Percentiles rank a stretch among this genome's conserved stretches.
Evolutionary conservation across 345 rosid genomes (phyloP).

Genomic region (Aethionema arabicum): DNA sequence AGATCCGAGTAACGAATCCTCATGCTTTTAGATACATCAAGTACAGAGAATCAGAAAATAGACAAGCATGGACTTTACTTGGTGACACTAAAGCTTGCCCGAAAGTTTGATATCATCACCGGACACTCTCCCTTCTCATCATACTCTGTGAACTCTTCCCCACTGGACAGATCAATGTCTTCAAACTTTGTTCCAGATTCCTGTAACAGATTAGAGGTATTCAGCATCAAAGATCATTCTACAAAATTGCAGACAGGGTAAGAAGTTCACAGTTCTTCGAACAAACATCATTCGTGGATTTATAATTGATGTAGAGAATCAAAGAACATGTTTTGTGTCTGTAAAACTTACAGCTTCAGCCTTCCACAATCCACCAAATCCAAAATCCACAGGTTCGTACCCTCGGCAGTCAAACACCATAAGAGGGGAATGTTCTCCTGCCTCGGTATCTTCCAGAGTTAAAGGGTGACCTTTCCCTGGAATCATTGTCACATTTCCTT

Average conservation of each 20-base stretch:
- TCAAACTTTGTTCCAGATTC: constrained; percentile 63
- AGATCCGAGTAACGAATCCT: constrained; percentile 15
- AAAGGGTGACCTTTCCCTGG: constrained; percentile 67
- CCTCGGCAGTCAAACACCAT: constrained; percentile 90
- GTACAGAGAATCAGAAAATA: constrained; percentile 1
- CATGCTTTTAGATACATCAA: constrained; percentile 34
- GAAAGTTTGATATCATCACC: constrained; percentile 80
- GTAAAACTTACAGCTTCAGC: constrained; percentile 74
- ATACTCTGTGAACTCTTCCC: constrained; percentile 67
- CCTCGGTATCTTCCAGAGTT: constrained; percentile 52
- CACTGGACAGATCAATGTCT: constrained; percentile 64
- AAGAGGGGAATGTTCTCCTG: constrained; percentile 64
- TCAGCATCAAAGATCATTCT: constrained; percentile 12
- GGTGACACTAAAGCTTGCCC: constrained; percentile 59
- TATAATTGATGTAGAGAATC: neutral
- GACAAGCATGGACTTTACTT: constrained; percentile 39
- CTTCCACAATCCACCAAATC: constrained; percentile 68
- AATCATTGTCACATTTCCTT: constrained; percentile 75
- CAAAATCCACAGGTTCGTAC: constrained; percentile 69
- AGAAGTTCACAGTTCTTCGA: constrained; percentile 13
- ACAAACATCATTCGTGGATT: neutral
- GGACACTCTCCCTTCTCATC: constrained; percentile 87
- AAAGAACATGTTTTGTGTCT: neutral
- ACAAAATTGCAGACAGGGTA: neutral
- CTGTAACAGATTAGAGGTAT: constrained; percentile 34